These are phyloP conservation scores for Torulaspora maleeae DNA, from an alignment of 805 yeast genomes.

Conservation along the genomic window DNA sequence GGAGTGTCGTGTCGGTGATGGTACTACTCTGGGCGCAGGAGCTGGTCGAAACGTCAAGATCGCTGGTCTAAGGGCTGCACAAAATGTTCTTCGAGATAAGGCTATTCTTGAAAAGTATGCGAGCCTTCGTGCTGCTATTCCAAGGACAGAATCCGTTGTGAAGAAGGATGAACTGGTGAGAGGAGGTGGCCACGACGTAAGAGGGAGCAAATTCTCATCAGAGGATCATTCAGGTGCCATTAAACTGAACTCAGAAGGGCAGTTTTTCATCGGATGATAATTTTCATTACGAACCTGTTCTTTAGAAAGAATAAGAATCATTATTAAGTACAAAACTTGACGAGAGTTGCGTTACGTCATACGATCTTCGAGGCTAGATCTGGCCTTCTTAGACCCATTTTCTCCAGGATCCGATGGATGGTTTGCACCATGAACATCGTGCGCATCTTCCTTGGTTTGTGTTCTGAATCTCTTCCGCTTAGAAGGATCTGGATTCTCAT, in stretches of 20 bases:
- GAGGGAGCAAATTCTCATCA: background rate
- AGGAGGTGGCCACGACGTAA: conserved; percentile 7
- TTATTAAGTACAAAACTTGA: background rate
- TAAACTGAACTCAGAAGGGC: conserved; percentile 8
- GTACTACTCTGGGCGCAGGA: conserved; percentile 64
- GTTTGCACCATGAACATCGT: conserved; percentile 12
- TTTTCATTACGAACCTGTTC: background rate
- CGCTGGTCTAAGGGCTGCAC: conserved; percentile 85
- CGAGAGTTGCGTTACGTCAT: background rate
- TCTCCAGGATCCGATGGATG: conserved; percentile 10
- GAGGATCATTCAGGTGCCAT: conserved; percentile 5
- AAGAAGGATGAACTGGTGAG: conserved; percentile 12
- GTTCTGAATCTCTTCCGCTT: conserved; percentile 43
- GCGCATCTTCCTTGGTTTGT: conserved; percentile 21
- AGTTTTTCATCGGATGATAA: conserved; percentile 4
- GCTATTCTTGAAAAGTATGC: conserved; percentile 60
- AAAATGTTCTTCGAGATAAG: conserved; percentile 61
- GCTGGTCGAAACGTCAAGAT: conserved; percentile 61
- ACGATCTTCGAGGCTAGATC: background rate
- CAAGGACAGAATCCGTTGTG: conserved; percentile 38
- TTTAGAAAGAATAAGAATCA: background rate
- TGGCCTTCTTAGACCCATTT: conserved; percentile 17
- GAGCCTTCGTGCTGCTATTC: conserved; percentile 49
- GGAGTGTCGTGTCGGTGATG: conserved; percentile 60
- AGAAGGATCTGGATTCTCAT: conserved; percentile 54